Conservation (phyloP, 2,329 filamentous ascomycete genomes). For the Aspergillus sp. region DNA sequence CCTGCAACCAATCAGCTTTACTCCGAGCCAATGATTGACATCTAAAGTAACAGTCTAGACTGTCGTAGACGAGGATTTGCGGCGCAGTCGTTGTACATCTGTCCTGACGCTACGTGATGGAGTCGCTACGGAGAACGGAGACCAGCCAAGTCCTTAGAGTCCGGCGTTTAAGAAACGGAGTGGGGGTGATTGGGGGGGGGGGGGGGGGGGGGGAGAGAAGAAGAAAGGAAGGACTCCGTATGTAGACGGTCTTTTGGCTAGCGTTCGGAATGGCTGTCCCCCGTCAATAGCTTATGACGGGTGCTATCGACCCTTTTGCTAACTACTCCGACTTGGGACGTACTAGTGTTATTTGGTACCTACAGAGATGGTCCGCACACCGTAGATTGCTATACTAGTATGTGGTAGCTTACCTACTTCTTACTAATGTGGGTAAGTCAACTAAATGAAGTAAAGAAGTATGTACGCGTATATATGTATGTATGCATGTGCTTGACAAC, state of each 20-base stretch:
- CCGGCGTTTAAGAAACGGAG: background rate
- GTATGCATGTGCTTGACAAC: too few relatives aligned
- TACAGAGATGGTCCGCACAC: background rate
- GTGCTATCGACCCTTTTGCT: background rate
- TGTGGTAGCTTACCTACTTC: too few relatives aligned
- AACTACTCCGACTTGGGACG: too few relatives aligned
- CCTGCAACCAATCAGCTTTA: background rate
- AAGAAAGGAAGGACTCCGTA: background rate
- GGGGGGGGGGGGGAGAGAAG: background rate
- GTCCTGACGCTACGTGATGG: background rate
- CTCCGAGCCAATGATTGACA: conserved; percentile 3
- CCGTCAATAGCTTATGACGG: background rate
- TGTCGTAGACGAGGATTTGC: conserved; percentile 12
- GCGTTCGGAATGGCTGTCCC: background rate
- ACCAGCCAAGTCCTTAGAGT: background rate
- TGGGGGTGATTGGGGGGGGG: background rate
- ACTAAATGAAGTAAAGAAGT: too few relatives aligned
- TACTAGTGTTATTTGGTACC: background rate
- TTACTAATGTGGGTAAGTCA: too few relatives aligned
- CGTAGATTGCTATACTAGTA: background rate
- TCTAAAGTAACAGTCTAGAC: background rate
- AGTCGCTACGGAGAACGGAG: background rate
- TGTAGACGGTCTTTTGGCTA: background rate
- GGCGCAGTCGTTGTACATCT: conserved; percentile 22
- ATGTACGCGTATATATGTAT: too few relatives aligned